Evolutionary conservation across 1,284 basidiomycete species (phyloP).

Genomic region (Dichomitus squalens): DNA sequence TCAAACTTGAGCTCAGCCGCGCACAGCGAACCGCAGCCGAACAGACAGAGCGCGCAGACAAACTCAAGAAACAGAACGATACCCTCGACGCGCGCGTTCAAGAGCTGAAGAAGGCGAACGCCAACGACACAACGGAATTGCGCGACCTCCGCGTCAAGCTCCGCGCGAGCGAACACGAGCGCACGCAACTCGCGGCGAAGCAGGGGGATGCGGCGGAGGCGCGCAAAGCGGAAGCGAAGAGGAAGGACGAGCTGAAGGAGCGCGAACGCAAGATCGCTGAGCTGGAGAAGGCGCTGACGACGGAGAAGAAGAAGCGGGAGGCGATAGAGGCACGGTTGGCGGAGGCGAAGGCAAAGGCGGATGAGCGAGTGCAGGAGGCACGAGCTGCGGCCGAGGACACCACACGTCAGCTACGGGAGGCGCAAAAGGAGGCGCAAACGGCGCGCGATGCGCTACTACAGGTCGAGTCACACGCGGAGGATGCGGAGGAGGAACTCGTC

Average conservation of each 20-base stretch:
- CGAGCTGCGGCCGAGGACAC: slow-evolving; percentile 37
- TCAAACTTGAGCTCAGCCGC: slow-evolving; percentile 56
- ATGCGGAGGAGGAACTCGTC: slow-evolving; percentile 48
- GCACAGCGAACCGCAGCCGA: slow-evolving; percentile 52
- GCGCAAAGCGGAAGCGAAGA: slow-evolving; percentile 56
- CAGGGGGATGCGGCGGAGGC: slow-evolving; percentile 53
- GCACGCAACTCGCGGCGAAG: slow-evolving; percentile 50
- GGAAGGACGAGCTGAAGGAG: slow-evolving; percentile 55
- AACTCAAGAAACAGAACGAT: slow-evolving; percentile 63
- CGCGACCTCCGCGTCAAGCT: slow-evolving; percentile 64
- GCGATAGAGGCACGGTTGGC: slow-evolving; percentile 45
- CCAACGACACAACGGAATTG: slow-evolving; percentile 57
- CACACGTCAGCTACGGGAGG: slow-evolving; percentile 39
- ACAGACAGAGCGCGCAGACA: slow-evolving; percentile 57
- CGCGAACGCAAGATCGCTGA: slow-evolving; percentile 57
- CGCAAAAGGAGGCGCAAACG: slow-evolving; percentile 38
- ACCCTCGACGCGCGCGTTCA: slow-evolving; percentile 54
- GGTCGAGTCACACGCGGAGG: slow-evolving; percentile 27
- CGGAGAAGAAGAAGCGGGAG: slow-evolving; percentile 55
- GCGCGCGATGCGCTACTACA: slow-evolving; percentile 31
- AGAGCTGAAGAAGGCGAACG: slow-evolving; percentile 56
- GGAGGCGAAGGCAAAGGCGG: slow-evolving; percentile 44
- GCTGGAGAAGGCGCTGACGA: slow-evolving; percentile 51
- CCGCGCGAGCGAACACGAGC: slow-evolving; percentile 61
- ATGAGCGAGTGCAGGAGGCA: slow-evolving; percentile 44